Percentiles rank a stretch among this genome's conserved stretches.
Conservation (phyloP, 2,329 filamentous ascomycete species). For the Hirsutella minnesotensis region DNA sequence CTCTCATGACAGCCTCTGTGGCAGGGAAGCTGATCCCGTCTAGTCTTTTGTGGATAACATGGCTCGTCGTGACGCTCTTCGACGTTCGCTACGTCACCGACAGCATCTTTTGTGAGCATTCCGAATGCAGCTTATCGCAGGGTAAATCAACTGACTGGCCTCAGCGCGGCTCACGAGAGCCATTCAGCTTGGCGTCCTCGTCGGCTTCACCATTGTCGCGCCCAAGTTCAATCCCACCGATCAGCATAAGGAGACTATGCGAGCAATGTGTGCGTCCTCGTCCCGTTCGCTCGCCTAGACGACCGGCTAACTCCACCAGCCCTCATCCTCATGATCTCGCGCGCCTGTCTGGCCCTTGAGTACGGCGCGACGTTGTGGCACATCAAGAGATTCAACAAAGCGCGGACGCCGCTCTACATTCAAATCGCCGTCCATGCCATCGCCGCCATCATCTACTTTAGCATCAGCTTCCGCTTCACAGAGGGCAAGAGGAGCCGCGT, state of each 20-base stretch:
- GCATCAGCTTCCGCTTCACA: slow-evolving; percentile 26
- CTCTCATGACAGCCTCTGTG: too few relatives aligned
- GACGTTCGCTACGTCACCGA: slow-evolving; percentile 1
- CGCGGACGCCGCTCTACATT: slow-evolving; percentile 20
- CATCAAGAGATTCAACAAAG: slow-evolving; percentile 25
- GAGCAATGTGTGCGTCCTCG: slow-evolving; percentile 1
- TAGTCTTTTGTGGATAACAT: slow-evolving; percentile 1
- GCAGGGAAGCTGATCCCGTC: too few relatives aligned
- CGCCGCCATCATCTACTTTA: slow-evolving; percentile 26
- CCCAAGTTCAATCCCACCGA: not conserved
- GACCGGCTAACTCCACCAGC: slow-evolving; percentile 11
- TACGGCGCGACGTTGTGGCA: slow-evolving; percentile 37
- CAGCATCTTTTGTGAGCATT: slow-evolving; percentile 1
- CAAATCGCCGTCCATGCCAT: slow-evolving; percentile 23
- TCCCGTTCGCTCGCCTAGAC: not conserved
- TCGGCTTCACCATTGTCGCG: slow-evolving; percentile 1
- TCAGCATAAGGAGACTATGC: slow-evolving; percentile 1
- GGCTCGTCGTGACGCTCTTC: slow-evolving; percentile 1
- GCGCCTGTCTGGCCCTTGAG: slow-evolving; percentile 40
- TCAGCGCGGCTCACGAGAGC: slow-evolving; percentile 1
- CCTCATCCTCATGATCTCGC: slow-evolving; percentile 37
- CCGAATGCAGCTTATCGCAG: not conserved
- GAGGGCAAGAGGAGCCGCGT: slow-evolving; percentile 19
- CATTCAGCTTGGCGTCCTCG: slow-evolving; percentile 1
- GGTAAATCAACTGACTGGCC: not conserved